Evolutionary conservation across 176 grass and related monocot species (phyloP).

Genomic region (Pharus latifolius): DNA sequence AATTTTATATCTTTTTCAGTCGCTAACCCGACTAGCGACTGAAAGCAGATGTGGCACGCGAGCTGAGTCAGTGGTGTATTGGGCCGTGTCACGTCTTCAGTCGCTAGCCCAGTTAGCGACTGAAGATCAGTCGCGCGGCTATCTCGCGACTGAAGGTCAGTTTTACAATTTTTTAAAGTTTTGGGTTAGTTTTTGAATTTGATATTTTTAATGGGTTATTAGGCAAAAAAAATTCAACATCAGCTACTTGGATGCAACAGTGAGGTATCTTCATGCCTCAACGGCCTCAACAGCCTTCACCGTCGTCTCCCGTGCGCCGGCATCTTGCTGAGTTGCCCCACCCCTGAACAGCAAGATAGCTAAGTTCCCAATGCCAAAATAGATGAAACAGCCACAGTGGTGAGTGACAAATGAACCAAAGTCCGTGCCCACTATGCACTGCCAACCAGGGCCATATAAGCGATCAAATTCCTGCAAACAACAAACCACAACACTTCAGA

Average conservation of each 20-base stretch:
- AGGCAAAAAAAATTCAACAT: no score
- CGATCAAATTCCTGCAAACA: constrained; percentile 37
- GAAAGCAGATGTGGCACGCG: no score
- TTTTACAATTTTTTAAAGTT: no score
- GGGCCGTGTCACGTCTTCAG: no score
- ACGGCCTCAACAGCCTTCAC: not conserved
- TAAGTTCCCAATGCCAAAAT: constrained; percentile 56
- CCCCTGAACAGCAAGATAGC: constrained; percentile 52
- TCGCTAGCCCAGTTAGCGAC: no score
- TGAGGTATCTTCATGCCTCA: not conserved
- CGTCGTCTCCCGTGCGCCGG: not conserved
- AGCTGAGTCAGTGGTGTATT: no score
- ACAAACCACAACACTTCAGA: not conserved
- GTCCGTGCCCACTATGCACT: constrained; percentile 51
- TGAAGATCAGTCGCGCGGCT: no score
- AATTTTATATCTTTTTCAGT: no score
- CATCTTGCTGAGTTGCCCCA: not conserved
- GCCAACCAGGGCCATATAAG: constrained; percentile 36
- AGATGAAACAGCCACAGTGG: constrained; percentile 49
- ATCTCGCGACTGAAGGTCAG: no score
- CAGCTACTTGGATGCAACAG: not conserved
- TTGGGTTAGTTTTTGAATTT: no score
- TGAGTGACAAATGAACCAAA: constrained; percentile 64
- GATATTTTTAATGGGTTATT: no score
- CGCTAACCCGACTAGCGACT: no score